Base-by-base conservation (phyloP, 345 rosid genomes). In the Arabis hirsuta region DNA sequence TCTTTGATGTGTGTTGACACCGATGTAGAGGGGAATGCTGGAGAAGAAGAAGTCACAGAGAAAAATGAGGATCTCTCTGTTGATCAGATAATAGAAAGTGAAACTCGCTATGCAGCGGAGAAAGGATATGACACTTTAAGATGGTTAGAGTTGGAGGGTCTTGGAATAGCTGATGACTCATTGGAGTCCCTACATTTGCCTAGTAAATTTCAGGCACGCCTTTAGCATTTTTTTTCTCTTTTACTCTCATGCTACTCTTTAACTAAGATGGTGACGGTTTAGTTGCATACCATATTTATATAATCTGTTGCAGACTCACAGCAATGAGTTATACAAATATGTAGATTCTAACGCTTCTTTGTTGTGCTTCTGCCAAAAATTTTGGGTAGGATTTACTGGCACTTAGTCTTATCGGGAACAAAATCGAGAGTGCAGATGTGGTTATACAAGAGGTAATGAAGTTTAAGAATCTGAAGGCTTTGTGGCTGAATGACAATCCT, bases 81-180 rank as follows among this genome's bases (percentile, higher is more conserved):
- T 48, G 69, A 77, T 60, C 89, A 86, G 71, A 69, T 83, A 7
- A 55, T 89, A 34, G 83, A 80, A 52, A 81, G 60, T 55, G 96
- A 88, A 76, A 75, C 84, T 55, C 59, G 38, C 32, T 61, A 73
- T 55, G 92, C 96, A 19, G 78, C 44, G 27, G 89, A 76, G 69
- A 76, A 71, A 55, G 88, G 86, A 45, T 64, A 69, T 73, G 90
- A 77, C 11, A 56, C 76, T 65, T 69, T 85, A 54, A 78, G 82
- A 73, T 94, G 98, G 98, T 81, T 91, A 81, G 98, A 91, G 84
- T 89, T 94, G 8, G 97, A 94, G 51, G 87, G 90, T 74, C 85
- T 91, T 47, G 78, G 76, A 59, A 77, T 94, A 45, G 80, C 79
- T 63, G 97, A 88, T 72, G 81, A 80, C 54, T 76, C 65, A 44